These are phyloP conservation scores for Eustoma russellianum DNA, from an alignment of 257 asterid genomes.

Conservation along the genomic window DNA sequence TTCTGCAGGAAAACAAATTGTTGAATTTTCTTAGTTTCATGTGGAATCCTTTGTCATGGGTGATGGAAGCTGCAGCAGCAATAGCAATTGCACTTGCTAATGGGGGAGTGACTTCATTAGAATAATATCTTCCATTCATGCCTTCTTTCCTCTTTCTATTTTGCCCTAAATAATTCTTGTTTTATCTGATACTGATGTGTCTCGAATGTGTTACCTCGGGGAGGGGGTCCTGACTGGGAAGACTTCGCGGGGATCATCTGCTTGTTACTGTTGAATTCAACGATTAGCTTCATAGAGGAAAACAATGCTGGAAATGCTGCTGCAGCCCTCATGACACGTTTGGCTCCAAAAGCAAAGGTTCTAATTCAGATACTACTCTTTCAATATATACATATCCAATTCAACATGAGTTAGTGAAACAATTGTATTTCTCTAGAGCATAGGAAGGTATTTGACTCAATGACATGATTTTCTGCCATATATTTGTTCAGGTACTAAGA, in stretches of 20 bases:
- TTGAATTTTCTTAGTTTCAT: constrained; percentile 24
- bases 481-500: constrained; percentile 15
- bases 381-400: neutral
- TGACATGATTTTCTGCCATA: neutral
- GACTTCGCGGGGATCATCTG: constrained; percentile 19
- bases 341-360: constrained; percentile 25
- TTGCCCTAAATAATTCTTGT: neutral
- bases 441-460: neutral
- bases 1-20: constrained; percentile 17
- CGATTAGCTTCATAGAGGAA: constrained; percentile 21
- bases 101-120: constrained; percentile 21
- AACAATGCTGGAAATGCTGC: constrained; percentile 28
- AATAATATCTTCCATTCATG: neutral
- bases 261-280: constrained; percentile 19
- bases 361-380: neutral
- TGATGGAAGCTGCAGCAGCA: constrained; percentile 22
- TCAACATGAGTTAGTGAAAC: neutral
- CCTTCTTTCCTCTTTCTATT: neutral
- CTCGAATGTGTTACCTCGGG: constrained; percentile 9
- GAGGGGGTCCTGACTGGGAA: constrained; percentile 23
- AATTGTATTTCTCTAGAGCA: neutral
- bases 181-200: neutral
- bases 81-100: constrained; percentile 18
- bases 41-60: constrained; percentile 29
- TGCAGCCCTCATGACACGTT: constrained; percentile 24